Conservation (phyloP, 2,329 filamentous ascomycete species). For the Aureobasidium sp. region DNA sequence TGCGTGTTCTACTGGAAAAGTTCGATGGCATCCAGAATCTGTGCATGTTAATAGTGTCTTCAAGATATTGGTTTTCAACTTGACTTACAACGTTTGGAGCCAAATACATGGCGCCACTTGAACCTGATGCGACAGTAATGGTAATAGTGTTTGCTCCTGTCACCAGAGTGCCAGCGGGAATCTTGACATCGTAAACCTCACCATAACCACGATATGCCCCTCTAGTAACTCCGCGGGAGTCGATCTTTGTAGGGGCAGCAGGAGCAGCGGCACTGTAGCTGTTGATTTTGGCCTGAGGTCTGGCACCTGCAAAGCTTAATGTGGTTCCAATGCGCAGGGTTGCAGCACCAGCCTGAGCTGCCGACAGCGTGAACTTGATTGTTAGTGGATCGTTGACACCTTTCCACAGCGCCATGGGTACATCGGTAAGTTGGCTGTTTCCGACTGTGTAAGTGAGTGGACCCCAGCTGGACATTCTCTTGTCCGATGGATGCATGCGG, state of each 20-base stretch:
- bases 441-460: constrained; percentile 57
- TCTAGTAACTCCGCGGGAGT: constrained; percentile 58
- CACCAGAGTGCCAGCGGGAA: constrained; percentile 53
- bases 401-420: constrained; percentile 63
- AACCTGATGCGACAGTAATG: constrained; percentile 54
- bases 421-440: constrained; percentile 44
- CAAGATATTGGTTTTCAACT: no score
- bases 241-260: constrained; percentile 44
- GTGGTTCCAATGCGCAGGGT: constrained; percentile 61
- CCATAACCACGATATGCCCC: constrained; percentile 58
- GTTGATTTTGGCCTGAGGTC: constrained; percentile 54
- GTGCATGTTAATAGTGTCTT: background rate
- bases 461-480: constrained; percentile 52
- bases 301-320: constrained; percentile 52
- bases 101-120: constrained; percentile 48
- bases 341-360: constrained; percentile 43
- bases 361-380: constrained; percentile 52
- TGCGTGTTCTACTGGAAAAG: constrained; percentile 15
- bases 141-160: constrained; percentile 57
- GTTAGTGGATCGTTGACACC: constrained; percentile 52
- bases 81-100: constrained; percentile 47
- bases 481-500: constrained; percentile 59
- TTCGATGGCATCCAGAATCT: constrained; percentile 20
- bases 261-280: constrained; percentile 42
- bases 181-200: constrained; percentile 57